phyloP scores from a whole-genome alignment of 2,329 filamentous ascomycete genomes.

The Talaromyces atroroseus region DNA sequence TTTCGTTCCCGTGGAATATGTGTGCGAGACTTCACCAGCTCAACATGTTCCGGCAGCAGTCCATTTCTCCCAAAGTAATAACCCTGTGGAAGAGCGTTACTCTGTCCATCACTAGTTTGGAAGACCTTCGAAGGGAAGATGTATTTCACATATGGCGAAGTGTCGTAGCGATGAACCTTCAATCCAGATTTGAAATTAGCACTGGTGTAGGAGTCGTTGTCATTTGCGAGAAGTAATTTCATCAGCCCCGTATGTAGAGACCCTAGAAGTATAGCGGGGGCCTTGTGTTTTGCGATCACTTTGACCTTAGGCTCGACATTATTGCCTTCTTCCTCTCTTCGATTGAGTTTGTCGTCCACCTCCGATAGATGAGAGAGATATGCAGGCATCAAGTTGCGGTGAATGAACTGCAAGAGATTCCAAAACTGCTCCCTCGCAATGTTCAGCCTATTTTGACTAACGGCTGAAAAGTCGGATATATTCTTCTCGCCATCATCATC shows the following conservation, averaged over 20 bases:
- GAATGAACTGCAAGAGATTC: conserved; percentile 23
- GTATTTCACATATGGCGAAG: conserved; percentile 33
- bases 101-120: background rate
- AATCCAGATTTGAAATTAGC: conserved; percentile 18
- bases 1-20: conserved; percentile 32
- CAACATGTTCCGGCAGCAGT: conserved; percentile 26
- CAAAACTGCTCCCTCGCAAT: conserved; percentile 24
- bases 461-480: conserved; percentile 16
- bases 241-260: conserved; percentile 31
- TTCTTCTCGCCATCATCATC: conserved; percentile 6
- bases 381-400: conserved; percentile 20
- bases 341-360: background rate
- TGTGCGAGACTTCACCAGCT: conserved; percentile 35
- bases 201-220: conserved; percentile 16
- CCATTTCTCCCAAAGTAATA: conserved; percentile 29
- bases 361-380: conserved; percentile 20
- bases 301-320: background rate
- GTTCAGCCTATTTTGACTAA: conserved; percentile 11
- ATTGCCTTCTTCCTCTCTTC: background rate
- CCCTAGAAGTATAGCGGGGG: conserved; percentile 32
- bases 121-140: conserved; percentile 25
- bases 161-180: conserved; percentile 25
- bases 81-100: conserved; percentile 22
- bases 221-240: conserved; percentile 20
- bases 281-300: conserved; percentile 22